Conservation (phyloP, 345 rosid species). For the Lumnitzera littorea region DNA sequence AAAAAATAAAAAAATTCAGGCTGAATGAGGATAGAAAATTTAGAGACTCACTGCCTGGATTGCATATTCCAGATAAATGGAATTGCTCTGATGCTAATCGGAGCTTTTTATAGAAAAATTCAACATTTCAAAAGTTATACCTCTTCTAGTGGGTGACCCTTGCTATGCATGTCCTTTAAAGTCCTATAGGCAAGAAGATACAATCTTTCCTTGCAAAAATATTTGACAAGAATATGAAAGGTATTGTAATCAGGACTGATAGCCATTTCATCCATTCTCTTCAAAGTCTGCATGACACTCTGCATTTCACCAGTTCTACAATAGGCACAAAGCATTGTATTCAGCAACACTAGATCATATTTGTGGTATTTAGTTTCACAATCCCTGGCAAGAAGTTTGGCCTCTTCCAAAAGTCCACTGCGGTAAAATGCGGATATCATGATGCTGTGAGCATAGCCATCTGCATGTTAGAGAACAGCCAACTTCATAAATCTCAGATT, state of each 20-base stretch:
- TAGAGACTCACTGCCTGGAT: too few relatives aligned
- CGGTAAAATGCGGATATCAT: slow-evolving; percentile 89
- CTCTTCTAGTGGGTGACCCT: slow-evolving; percentile 83
- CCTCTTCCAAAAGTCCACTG: slow-evolving; percentile 68
- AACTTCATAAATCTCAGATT: not conserved
- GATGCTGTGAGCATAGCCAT: slow-evolving; percentile 88
- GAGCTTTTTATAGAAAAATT: not conserved
- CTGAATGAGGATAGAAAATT: too few relatives aligned
- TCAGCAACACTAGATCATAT: slow-evolving; percentile 75
- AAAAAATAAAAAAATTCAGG: too few relatives aligned
- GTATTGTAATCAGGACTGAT: slow-evolving; percentile 71
- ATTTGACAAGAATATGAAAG: slow-evolving; percentile 71
- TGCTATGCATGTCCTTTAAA: slow-evolving; percentile 67
- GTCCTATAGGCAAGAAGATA: slow-evolving; percentile 80
- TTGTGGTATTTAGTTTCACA: slow-evolving; percentile 59
- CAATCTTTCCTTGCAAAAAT: slow-evolving; percentile 70
- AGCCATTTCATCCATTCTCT: slow-evolving; percentile 75
- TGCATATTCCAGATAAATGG: too few relatives aligned
- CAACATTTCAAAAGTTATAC: slow-evolving; percentile 24
- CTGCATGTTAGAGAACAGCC: slow-evolving; percentile 30
- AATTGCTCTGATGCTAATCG: not conserved
- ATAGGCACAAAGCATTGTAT: slow-evolving; percentile 83
- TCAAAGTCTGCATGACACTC: slow-evolving; percentile 72
- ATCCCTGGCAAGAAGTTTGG: slow-evolving; percentile 64
- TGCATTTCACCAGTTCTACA: slow-evolving; percentile 91